Evolutionary conservation across 495 filamentous ascomycete genomes (phyloP), one percentile per base, ranked within the genome.

Genomic region (Aspergillus incahuasiensis): DNA sequence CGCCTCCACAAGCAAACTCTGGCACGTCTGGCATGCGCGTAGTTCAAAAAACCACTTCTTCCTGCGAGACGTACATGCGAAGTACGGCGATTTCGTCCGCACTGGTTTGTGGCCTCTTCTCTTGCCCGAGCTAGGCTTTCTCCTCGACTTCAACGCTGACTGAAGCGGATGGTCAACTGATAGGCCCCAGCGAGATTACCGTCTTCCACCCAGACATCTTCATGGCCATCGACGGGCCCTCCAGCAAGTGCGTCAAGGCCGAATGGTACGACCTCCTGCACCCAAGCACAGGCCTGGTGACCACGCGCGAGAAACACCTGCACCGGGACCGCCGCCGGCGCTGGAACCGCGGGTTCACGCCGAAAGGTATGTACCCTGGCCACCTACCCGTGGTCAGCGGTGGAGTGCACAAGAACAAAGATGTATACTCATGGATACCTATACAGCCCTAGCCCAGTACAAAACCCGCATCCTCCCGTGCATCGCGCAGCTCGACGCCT

Each of bases 231-330:
- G 60, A 72, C 44, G 72, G 71, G 0, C 69, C 70, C 0, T 24
- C 53, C 8, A 64, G 42, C 7, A 55, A 62, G 9, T 73, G 63
- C 34, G 68, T 58, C 28, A 77, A 75, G 48, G 65, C 73, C 3
- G 64, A 67, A 1, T 79, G 75, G 74, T 79, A 81, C 52, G 75
- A 77, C 16, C 57, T 76, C 1, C 54, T 74, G 0, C 60, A 67
- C 43, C 77, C 77, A 0, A 60, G 62, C n/a, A 59, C 53, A 16
- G 70, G 73, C 15, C 60, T 76, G 4, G 63, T 72, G 24, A 76
- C 74, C 39, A 64, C 67, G 18, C 70, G 77, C 0, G 59, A 67
- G 41, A 49, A 57, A 3, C 40, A 58, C 0, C 28, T 58, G 0
- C 74, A 78, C 54, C 63, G 51, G 16, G 30, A 21, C 1, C 62